Evolutionary conservation across 2,329 filamentous ascomycete genomes (phyloP), one percentile per base, ranked within the genome.

Genomic region (Mollisiaceae sp.): DNA sequence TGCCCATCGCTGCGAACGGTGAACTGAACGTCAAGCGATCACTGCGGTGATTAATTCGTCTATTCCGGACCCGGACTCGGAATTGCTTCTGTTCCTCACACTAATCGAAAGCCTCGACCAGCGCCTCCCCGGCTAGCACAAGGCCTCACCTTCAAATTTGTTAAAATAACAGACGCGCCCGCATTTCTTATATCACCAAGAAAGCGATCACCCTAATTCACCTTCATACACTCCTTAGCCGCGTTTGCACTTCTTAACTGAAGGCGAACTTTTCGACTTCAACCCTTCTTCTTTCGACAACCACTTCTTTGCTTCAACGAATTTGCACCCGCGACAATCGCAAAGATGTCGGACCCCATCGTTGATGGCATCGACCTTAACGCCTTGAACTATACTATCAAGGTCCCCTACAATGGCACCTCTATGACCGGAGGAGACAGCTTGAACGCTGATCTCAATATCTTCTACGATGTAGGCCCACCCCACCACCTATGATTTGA

Each of bases 381-480:
- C 71, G 71, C 73, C 50, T 75, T 81, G 64, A 76, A 81, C 73
- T 85, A 84, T 71, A 73, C 68, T 38, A 65, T 73, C 60, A 67
- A 69, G 80, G 75, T 81, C 14, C 73, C 78, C 27, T 87, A 84
- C 77, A 88, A 88, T 78, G 81, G 80, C 67, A 83, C 85, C n/a
- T 75, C 73, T 20, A 75, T 79, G 39, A 87, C 84, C 8, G 89
- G 89, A 67, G 89, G 89, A 80, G 80, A 88, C 80, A 83, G 87
- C 24, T 77, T 84, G 62, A 81, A 79, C 1, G 78, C 87, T 66
- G 86, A 97, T 78, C 84, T 97, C 71, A 97, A 97, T 79, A 81
- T 94, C 73, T 96, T 87, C 79, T 97, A 97, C 80, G 86, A 92
- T 77, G 90, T 91, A 80, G 41, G 77, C 32, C 63, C 39, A n/a